phyloP scores from a whole-genome alignment of 352 stramenopile species.

The Phytophthora meadii region DNA sequence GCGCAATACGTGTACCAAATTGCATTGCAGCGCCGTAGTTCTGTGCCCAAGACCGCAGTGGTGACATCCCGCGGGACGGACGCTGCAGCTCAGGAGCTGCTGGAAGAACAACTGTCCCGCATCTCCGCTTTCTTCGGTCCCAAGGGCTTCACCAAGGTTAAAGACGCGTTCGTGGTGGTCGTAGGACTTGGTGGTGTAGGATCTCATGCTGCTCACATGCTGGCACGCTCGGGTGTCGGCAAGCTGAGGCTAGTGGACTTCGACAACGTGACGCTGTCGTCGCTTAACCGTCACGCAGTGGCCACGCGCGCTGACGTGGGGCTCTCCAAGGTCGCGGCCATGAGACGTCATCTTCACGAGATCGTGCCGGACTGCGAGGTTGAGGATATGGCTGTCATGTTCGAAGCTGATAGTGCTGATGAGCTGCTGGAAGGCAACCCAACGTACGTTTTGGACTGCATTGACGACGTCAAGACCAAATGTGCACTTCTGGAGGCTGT shows the following conservation, averaged over 20 bases:
- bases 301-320: conserved; percentile 97
- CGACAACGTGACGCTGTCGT: conserved; percentile 99
- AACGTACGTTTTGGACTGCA: conserved; percentile 98
- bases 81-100: conserved; percentile 59
- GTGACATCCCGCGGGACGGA: conserved; percentile 33
- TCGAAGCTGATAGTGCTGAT: conserved; percentile 76
- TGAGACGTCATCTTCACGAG: conserved; percentile 83
- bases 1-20: conserved; percentile 53
- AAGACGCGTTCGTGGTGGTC: conserved; percentile 93
- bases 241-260: conserved; percentile 98
- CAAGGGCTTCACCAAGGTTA: conserved; percentile 90
- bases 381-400: conserved; percentile 93
- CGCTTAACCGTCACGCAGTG: conserved; percentile 98
- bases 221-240: conserved; percentile 95
- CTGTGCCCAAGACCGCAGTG: neutral
- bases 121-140: conserved; percentile 96
- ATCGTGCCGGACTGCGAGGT: conserved; percentile 87
- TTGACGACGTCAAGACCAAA: conserved; percentile 99
- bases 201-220: conserved; percentile 97
- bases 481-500: conserved; percentile 93
- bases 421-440: conserved; percentile 85
- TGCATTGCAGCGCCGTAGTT: conserved; percentile 27
- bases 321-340: conserved; percentile 91
- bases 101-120: conserved; percentile 90
- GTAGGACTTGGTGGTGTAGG: conserved; percentile 98